phyloP scores from a whole-genome alignment of 2,329 filamentous ascomycete genomes.

The Nemania sp. region DNA sequence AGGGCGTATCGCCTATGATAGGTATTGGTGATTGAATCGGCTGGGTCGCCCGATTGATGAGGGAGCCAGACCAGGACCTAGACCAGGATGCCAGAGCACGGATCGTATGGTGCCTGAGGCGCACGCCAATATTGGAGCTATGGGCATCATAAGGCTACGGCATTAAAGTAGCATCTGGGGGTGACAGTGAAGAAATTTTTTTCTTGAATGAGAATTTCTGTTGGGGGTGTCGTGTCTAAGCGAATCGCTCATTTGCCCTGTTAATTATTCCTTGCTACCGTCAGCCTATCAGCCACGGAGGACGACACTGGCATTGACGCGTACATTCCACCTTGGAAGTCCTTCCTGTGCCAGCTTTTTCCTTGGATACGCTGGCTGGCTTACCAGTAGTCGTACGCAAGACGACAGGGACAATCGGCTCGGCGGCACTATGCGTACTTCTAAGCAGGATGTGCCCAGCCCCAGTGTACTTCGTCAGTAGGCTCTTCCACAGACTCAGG shows the following conservation, averaged over 20 bases:
- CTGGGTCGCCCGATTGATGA: slow-evolving; percentile 17
- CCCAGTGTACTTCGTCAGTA: neutral
- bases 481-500: neutral
- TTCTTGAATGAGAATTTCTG: slow-evolving; percentile 17
- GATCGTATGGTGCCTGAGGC: slow-evolving; percentile 4
- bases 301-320: slow-evolving; percentile 3
- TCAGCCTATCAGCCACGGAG: too few species aligned
- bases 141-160: slow-evolving; percentile 23
- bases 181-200: slow-evolving; percentile 28
- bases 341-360: neutral
- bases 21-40: slow-evolving; percentile 9
- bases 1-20: slow-evolving; percentile 15
- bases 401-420: neutral
- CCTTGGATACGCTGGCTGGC: neutral
- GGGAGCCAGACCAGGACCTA: neutral
- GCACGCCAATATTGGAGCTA: neutral
- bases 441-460: too few species aligned
- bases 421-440: neutral
- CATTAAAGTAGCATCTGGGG: neutral
- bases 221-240: slow-evolving; percentile 21
- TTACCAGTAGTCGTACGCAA: neutral
- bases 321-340: neutral
- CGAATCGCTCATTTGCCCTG: slow-evolving; percentile 21
- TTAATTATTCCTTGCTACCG: slow-evolving; percentile 25
- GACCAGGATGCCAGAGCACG: neutral